A percentile compares a stretch with the other conserved stretches of the same genome.
These are phyloP conservation scores for Beauveria caledonica DNA, from an alignment of 2,329 filamentous ascomycete genomes.

Conservation along the genomic window DNA sequence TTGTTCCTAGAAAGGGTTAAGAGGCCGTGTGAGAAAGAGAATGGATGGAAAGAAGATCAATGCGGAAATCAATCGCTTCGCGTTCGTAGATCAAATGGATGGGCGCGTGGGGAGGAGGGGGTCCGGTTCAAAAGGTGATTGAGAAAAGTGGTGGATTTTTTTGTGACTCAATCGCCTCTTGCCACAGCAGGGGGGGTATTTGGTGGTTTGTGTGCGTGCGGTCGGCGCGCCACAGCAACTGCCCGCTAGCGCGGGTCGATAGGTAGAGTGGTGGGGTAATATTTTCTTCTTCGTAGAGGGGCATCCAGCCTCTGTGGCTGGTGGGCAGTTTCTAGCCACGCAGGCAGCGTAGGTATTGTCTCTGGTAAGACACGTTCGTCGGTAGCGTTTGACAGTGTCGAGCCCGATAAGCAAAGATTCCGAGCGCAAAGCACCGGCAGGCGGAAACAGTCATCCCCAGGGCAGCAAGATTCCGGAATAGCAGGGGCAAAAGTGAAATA, in stretches of 20 bases:
- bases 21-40: neutral
- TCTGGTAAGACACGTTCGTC: too few relatives aligned
- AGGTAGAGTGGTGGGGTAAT: constrained; percentile 4
- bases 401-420: too few relatives aligned
- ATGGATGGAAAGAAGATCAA: constrained; percentile 2
- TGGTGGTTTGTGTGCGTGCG: neutral
- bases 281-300: neutral
- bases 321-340: too few relatives aligned
- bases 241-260: neutral
- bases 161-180: constrained; percentile 6
- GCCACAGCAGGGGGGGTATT: neutral
- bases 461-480: too few relatives aligned
- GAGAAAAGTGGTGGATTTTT: constrained; percentile 9
- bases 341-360: too few relatives aligned
- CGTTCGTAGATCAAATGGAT: constrained; percentile 1
- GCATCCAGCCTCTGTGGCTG: neutral
- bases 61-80: neutral
- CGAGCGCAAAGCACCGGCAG: too few relatives aligned
- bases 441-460: too few relatives aligned
- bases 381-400: too few relatives aligned
- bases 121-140: neutral
- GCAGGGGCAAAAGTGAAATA: neutral
- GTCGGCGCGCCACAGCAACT: neutral
- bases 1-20: constrained; percentile 10
- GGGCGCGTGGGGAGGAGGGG: neutral